Evolutionary conservation across 495 filamentous ascomycete species (phyloP).

Genomic region (Neurospora sp.): DNA sequence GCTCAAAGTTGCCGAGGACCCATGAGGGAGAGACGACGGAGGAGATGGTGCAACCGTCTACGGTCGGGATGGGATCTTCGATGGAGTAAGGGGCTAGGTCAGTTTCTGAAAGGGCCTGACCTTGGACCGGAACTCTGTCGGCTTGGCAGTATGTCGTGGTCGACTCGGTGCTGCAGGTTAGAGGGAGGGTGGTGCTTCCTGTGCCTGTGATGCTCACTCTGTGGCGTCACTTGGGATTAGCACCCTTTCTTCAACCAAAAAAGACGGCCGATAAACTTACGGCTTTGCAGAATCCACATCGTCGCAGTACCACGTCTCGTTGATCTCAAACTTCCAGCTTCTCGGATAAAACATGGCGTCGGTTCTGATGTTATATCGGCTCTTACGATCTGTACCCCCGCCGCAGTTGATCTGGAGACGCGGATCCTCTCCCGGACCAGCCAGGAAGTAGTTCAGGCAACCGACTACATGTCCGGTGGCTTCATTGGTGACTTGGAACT

Average conservation of each 20-base stretch:
- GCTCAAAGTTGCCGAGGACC: conserved; percentile 14
- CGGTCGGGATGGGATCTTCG: conserved; percentile 13
- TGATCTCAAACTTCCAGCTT: conserved; percentile 10
- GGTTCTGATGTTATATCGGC: conserved; percentile 11
- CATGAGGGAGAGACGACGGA: conserved; percentile 18
- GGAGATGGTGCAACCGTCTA: conserved; percentile 20
- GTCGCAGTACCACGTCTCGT: conserved; percentile 25
- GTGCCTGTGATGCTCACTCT: conserved; percentile 12
- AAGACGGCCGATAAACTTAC: conserved; percentile 5
- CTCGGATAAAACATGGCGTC: conserved; percentile 9
- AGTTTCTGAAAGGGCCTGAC: conserved; percentile 4
- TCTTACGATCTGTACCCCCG: conserved; percentile 2
- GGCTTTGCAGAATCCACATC: conserved; percentile 18
- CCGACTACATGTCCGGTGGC: conserved; percentile 18
- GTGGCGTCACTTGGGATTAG: neutral
- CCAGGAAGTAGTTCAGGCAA: conserved; percentile 10
- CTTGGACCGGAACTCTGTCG: conserved; percentile 4
- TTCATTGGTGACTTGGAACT: conserved; percentile 13
- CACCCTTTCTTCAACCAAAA: no score
- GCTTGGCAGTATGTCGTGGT: neutral
- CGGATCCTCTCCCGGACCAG: neutral
- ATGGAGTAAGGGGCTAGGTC: conserved; percentile 17
- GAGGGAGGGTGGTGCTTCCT: conserved; percentile 2
- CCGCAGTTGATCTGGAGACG: conserved; percentile 5
- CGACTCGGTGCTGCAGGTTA: neutral